Evolutionary conservation across 176 grass and related monocot species (phyloP).

Genomic region (Zoysia japonica): DNA sequence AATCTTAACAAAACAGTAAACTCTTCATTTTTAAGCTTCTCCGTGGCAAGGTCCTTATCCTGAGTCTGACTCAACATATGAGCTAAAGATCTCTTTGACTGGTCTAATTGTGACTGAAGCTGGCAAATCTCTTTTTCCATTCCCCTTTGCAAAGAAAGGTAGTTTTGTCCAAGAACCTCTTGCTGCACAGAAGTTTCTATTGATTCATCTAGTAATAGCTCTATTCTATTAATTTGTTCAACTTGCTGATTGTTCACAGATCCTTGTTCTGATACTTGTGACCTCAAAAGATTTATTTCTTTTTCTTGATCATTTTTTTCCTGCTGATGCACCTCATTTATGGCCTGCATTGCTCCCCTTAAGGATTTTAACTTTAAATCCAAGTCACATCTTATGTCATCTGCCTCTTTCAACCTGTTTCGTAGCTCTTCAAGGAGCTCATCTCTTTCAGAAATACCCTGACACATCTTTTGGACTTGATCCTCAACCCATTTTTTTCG

Average conservation of each 20-base stretch:
- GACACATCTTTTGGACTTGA: slow-evolving; percentile 64
- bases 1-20: slow-evolving; percentile 49
- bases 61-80: slow-evolving; percentile 47
- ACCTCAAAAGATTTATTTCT: slow-evolving; percentile 59
- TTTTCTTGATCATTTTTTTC: slow-evolving; percentile 74
- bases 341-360: slow-evolving; percentile 78
- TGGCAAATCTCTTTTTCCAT: slow-evolving; percentile 45
- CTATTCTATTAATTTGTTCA: slow-evolving; percentile 41
- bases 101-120: slow-evolving; percentile 46
- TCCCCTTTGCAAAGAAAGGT: slow-evolving; percentile 50
- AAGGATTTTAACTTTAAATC: slow-evolving; percentile 90
- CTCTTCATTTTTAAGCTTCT: slow-evolving; percentile 60
- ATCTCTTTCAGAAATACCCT: slow-evolving; percentile 84
- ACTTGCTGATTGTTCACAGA: slow-evolving; percentile 32
- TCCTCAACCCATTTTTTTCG: slow-evolving; percentile 66
- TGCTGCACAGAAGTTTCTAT: slow-evolving; percentile 52
- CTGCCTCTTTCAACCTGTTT: slow-evolving; percentile 74
- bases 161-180: slow-evolving; percentile 56
- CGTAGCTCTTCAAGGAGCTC: slow-evolving; percentile 75
- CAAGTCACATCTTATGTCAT: slow-evolving; percentile 69
- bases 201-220: slow-evolving; percentile 60
- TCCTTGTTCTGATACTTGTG: slow-evolving; percentile 51
- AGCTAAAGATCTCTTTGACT: slow-evolving; percentile 52
- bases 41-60: slow-evolving; percentile 43
- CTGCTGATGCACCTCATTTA: slow-evolving; percentile 76